Evolutionary conservation across 805 yeast genomes (phyloP).

Genomic region (Candida suzukii): DNA sequence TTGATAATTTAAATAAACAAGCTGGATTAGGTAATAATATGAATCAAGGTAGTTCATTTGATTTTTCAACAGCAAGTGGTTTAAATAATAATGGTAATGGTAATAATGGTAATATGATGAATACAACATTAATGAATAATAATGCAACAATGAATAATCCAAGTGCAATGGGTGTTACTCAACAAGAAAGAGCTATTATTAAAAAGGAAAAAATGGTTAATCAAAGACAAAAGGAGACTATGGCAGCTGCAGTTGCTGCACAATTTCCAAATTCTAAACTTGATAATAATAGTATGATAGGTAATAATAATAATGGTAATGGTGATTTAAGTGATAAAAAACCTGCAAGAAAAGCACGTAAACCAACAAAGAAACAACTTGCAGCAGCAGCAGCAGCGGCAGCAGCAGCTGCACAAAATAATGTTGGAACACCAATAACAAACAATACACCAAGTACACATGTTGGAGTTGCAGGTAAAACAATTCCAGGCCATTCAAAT

Average conservation of each 20-base stretch:
- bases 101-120: neutral
- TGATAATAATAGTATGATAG: neutral
- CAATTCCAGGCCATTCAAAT: slow-evolving; percentile 18
- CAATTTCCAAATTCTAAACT: slow-evolving; percentile 3
- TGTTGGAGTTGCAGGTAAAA: slow-evolving; percentile 21
- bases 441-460: neutral
- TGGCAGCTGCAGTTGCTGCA: slow-evolving; percentile 26
- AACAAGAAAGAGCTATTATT: slow-evolving; percentile 21
- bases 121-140: neutral
- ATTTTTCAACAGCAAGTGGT: neutral
- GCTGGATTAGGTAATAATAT: slow-evolving; percentile 10
- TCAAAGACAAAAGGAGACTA: slow-evolving; percentile 24
- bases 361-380: slow-evolving; percentile 25
- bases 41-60: slow-evolving; percentile 11
- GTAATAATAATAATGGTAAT: neutral
- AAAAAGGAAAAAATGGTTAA: slow-evolving; percentile 21
- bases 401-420: slow-evolving; percentile 13
- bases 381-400: slow-evolving; percentile 17
- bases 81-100: slow-evolving; percentile 5
- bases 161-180: slow-evolving; percentile 16
- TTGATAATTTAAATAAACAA: slow-evolving; percentile 44
- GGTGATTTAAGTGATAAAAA: slow-evolving; percentile 7
- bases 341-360: slow-evolving; percentile 20
- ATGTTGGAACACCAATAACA: slow-evolving; percentile 6
- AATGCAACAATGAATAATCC: neutral